These are phyloP conservation scores for Candida incommunis DNA, from an alignment of 805 yeast genomes.

Conservation along the genomic window DNA sequence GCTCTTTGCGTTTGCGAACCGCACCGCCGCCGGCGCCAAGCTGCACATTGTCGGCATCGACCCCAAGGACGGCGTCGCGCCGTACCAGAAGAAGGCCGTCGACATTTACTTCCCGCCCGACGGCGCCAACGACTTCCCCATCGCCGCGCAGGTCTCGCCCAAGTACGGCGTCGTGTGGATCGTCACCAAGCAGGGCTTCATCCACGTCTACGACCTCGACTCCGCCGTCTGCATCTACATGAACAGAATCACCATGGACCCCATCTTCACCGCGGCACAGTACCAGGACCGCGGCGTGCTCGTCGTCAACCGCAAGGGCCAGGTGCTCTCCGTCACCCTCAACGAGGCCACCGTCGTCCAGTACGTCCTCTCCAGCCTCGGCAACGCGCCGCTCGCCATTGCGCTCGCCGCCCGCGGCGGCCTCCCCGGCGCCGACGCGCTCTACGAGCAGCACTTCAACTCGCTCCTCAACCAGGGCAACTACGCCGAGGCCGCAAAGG, in stretches of 20 bases:
- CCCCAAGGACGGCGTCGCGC: constrained; percentile 74
- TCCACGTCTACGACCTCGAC: constrained; percentile 89
- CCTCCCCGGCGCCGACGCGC: constrained; percentile 89
- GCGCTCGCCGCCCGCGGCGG: constrained; percentile 91
- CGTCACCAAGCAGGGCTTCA: constrained; percentile 91
- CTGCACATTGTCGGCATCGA: constrained; percentile 93
- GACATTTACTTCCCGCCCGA: constrained; percentile 96
- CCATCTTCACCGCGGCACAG: constrained; percentile 77
- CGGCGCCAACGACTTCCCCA: constrained; percentile 92
- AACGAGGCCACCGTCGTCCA: constrained; percentile 77
- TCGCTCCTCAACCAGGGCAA: constrained; percentile 71
- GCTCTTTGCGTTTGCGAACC: constrained; percentile 85
- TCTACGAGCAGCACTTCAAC: constrained; percentile 86
- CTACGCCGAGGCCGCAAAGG: constrained; percentile 84
- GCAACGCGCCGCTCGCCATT: constrained; percentile 77
- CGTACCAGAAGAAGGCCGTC: constrained; percentile 73
- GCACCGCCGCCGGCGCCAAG: constrained; percentile 70
- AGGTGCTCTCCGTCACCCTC: constrained; percentile 83
- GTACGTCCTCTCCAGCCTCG: constrained; percentile 71
- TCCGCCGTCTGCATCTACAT: constrained; percentile 86
- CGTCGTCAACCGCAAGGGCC: constrained; percentile 90
- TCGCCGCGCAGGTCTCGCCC: constrained; percentile 73
- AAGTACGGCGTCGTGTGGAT: constrained; percentile 78
- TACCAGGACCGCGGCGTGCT: constrained; percentile 71
- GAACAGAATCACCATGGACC: constrained; percentile 91